Conservation (phyloP, 768 basidiomycete species). For the Xerocomellus amylosporus region DNA sequence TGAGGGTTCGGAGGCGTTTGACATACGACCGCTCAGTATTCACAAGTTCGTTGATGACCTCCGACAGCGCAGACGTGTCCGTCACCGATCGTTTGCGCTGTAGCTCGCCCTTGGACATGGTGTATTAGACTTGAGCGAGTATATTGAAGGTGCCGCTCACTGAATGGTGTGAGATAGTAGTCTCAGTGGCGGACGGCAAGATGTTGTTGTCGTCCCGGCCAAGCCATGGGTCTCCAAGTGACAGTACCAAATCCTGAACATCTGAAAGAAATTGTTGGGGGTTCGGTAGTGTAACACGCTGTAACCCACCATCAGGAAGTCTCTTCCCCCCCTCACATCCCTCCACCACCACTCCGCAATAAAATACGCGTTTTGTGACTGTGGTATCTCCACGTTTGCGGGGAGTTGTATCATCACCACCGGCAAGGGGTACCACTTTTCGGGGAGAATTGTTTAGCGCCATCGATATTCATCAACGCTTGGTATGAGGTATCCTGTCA, state of each 20-base stretch:
- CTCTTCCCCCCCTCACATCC: constrained; percentile 68
- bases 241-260: constrained; percentile 74
- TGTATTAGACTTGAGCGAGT: constrained; percentile 11
- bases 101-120: constrained; percentile 21
- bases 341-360: constrained; percentile 88
- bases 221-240: constrained; percentile 66
- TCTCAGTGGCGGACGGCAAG: constrained; percentile 40
- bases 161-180: constrained; percentile 37
- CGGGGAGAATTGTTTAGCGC: constrained; percentile 67
- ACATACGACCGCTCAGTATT: constrained; percentile 90
- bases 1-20: constrained; percentile 75
- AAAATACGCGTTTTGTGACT: constrained; percentile 79
- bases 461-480: constrained; percentile 41
- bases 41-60: constrained; percentile 83
- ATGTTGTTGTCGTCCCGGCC: constrained; percentile 49
- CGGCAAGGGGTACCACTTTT: constrained; percentile 70
- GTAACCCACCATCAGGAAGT: constrained; percentile 58
- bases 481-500: background rate
- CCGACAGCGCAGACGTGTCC: constrained; percentile 61
- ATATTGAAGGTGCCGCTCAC: constrained; percentile 37
- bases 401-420: constrained; percentile 56
- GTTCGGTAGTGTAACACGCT: background rate
- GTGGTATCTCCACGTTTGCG: constrained; percentile 39
- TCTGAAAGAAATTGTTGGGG: constrained; percentile 42
- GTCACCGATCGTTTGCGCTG: constrained; percentile 58